Percentiles rank a stretch among this genome's conserved stretches.
phyloP scores from a whole-genome alignment of 1,284 basidiomycete species.

The Cryptococcus sp. region DNA sequence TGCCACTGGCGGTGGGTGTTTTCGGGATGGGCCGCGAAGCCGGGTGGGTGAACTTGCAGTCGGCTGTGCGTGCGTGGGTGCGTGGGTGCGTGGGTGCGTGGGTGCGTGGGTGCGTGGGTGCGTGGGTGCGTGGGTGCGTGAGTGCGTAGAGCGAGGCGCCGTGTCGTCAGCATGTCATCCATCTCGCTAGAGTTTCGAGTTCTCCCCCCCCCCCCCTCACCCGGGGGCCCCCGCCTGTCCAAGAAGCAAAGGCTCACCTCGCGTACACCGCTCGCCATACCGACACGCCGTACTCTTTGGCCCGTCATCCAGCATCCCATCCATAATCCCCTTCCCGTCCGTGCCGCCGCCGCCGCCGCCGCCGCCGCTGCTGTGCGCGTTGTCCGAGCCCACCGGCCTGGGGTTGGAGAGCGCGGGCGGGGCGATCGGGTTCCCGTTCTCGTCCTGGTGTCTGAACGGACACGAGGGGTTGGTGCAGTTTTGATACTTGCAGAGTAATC shows the following conservation, averaged over 20 bases:
- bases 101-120: no score
- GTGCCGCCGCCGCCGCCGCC: conserved; percentile 23
- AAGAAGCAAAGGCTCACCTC: conserved; percentile 20
- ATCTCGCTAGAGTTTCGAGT: no score
- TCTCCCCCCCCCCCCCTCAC: no score
- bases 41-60: conserved; percentile 42
- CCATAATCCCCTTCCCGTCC: conserved; percentile 36
- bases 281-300: conserved; percentile 31
- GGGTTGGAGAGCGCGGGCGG: conserved; percentile 43
- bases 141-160: no score
- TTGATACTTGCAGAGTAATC: conserved; percentile 49
- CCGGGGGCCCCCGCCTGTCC: no score
- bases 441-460: conserved; percentile 50
- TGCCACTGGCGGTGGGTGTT: conserved; percentile 2
- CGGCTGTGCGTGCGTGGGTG: no score
- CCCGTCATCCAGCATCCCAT: conserved; percentile 33
- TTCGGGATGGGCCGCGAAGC: conserved; percentile 26
- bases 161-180: no score
- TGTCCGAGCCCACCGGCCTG: conserved; percentile 14
- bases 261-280: conserved; percentile 44
- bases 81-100: no score
- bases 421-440: conserved; percentile 46
- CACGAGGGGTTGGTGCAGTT: conserved; percentile 50
- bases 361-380: conserved; percentile 15
- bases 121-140: no score